Conservation (phyloP, 306 rosid genomes). For the Rosa chinensis region DNA sequence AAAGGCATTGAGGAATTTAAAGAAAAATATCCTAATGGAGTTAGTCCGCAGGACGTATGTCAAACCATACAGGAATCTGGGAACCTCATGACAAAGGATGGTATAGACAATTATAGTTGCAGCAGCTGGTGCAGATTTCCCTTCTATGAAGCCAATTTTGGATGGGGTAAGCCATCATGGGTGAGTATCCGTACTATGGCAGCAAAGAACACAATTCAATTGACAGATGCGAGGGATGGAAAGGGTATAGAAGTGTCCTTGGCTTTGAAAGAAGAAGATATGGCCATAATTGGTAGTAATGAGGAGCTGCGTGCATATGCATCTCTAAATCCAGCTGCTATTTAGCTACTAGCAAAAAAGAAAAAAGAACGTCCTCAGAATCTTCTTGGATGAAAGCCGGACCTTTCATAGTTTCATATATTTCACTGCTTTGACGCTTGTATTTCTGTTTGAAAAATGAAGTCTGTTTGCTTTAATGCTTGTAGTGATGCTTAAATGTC, state of each 20-base stretch:
- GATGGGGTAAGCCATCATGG: constrained; percentile 16
- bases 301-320: constrained; percentile 15
- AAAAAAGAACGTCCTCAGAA: neutral
- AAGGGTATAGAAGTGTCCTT: neutral
- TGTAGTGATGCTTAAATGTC: neutral
- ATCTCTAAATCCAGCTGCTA: neutral
- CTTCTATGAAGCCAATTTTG: neutral
- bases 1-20: constrained; percentile 2
- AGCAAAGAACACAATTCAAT: neutral
- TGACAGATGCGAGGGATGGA: neutral
- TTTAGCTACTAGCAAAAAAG: neutral
- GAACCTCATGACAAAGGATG: constrained; percentile 5
- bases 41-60: constrained; percentile 2
- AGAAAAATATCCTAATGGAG: constrained; percentile 1
- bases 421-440: neutral
- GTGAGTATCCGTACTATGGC: neutral
- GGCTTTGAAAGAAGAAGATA: constrained; percentile 13
- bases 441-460: neutral
- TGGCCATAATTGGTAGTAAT: neutral
- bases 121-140: constrained; percentile 17
- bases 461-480: neutral
- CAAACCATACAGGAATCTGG: neutral
- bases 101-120: neutral
- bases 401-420: neutral
- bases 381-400: neutral